These are phyloP conservation scores for Cydonia oblonga DNA, from an alignment of 331 rosid genomes.

Conservation along the genomic window DNA sequence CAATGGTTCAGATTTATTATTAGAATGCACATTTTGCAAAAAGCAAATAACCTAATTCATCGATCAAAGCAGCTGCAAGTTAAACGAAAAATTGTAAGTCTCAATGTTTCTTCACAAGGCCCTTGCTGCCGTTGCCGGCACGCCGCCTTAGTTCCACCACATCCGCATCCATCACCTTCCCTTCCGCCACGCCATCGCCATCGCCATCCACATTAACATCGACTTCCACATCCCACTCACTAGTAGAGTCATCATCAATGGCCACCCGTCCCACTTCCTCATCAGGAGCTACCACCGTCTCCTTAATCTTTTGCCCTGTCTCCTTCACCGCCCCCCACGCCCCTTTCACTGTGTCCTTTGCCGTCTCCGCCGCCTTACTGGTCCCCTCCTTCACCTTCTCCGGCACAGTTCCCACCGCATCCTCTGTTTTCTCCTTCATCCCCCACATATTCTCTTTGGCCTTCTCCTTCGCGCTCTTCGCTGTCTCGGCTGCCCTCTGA, in stretches of 20 bases:
- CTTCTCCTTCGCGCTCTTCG: constrained; percentile 10
- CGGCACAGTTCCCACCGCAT: neutral
- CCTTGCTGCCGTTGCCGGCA: neutral
- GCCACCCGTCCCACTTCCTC: neutral
- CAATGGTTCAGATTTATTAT: neutral
- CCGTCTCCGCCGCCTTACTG: constrained; percentile 5
- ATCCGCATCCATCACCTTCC: neutral
- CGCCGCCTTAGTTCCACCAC: neutral
- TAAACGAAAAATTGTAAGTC: neutral
- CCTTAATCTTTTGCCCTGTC: constrained; percentile 29
- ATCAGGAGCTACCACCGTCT: constrained; percentile 11
- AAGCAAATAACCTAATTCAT: neutral
- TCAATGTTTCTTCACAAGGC: neutral
- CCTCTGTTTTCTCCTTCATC: constrained; percentile 19
- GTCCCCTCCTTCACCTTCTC: constrained; percentile 25
- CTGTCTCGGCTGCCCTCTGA: neutral
- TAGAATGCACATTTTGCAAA: neutral
- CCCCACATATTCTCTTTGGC: constrained; percentile 10
- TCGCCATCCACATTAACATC: neutral
- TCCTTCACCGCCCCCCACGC: constrained; percentile 37
- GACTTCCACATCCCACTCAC: neutral
- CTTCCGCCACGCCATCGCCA: neutral
- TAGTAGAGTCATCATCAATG: neutral
- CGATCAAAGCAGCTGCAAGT: neutral
- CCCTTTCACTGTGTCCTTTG: constrained; percentile 7